A percentile compares a stretch with the other conserved stretches of the same genome.
phyloP scores from a whole-genome alignment of 345 rosid genomes.

The Eucalyptus paniculata region DNA sequence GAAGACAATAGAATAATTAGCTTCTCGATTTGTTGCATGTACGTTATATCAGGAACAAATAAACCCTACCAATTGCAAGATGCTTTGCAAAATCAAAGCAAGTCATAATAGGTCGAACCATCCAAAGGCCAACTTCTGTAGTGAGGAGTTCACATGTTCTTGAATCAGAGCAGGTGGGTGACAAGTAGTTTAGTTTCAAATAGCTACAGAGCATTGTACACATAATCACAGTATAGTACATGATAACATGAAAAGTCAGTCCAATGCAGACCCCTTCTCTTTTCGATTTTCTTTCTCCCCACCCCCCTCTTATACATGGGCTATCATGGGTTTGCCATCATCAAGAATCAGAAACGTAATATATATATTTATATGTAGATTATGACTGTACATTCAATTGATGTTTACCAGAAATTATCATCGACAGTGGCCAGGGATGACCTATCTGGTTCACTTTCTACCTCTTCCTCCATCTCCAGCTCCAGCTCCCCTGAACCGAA shows the following conservation, averaged over 20 bases:
- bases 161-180: neutral
- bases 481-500: slow-evolving; percentile 49
- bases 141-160: neutral
- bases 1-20: neutral
- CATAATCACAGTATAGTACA: neutral
- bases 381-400: slow-evolving; percentile 41
- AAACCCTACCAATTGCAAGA: neutral
- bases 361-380: neutral
- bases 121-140: neutral
- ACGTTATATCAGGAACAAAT: neutral
- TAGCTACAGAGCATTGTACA: neutral
- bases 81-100: neutral
- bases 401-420: slow-evolving; percentile 55
- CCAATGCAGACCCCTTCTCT: slow-evolving; percentile 27
- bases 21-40: neutral
- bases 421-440: slow-evolving; percentile 33
- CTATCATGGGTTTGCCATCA: neutral
- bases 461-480: slow-evolving; percentile 61
- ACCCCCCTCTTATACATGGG: neutral
- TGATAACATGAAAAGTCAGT: slow-evolving; percentile 2
- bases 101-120: neutral
- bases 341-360: slow-evolving; percentile 2
- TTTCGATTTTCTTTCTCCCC: neutral
- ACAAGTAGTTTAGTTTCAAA: neutral
- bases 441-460: slow-evolving; percentile 22